Evolutionary conservation across 345 rosid species (phyloP).

Genomic region (sweet orange (Citrus sinensis)): DVS_A1.0 CM039165.1:36603501-36604000

Average conservation of each 20-base stretch:
- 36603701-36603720: too few species aligned
- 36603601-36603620: slow-evolving; percentile 59
- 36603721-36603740: neutral
- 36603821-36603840: slow-evolving; percentile 88
- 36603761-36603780: slow-evolving; percentile 45
- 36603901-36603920: slow-evolving; percentile 42
- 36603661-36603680: neutral
- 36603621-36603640: slow-evolving; percentile 42
- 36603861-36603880: slow-evolving; percentile 51
- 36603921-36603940: slow-evolving; percentile 66
- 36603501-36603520: slow-evolving; percentile 59
- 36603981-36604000: slow-evolving; percentile 83
- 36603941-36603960: slow-evolving; percentile 98
- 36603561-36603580: slow-evolving; percentile 56
- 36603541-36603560: slow-evolving; percentile 64
- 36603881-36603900: slow-evolving; percentile 50
- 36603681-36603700: too few species aligned
- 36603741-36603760: neutral
- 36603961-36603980: slow-evolving; percentile 97
- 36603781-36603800: slow-evolving; percentile 42
- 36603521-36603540: slow-evolving; percentile 70
- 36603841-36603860: slow-evolving; percentile 48
- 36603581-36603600: slow-evolving; percentile 40
- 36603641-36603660: neutral
- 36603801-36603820: slow-evolving; percentile 91